These are phyloP conservation scores for Encephalitozoon romaleae DNA, from an alignment of 371 early-diverging fungal genomes.

Conservation along the genomic window DNA sequence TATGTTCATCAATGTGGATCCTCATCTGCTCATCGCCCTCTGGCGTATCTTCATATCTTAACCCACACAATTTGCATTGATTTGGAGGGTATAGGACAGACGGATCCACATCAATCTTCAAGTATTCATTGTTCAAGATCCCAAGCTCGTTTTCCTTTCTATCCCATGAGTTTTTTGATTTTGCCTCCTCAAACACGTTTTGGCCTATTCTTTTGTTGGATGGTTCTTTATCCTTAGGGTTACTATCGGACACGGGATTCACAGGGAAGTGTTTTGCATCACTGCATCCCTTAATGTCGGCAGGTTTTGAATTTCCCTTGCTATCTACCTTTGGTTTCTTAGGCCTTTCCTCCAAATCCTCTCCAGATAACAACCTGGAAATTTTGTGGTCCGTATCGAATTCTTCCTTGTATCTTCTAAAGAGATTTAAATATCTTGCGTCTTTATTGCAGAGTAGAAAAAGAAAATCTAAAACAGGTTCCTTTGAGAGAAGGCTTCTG, in stretches of 20 bases:
- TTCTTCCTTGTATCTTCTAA: neutral
- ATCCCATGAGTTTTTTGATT: neutral
- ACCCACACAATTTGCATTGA: slow-evolving; percentile 44
- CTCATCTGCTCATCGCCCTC: slow-evolving; percentile 9
- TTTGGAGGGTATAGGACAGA: slow-evolving; percentile 4
- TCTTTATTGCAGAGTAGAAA: slow-evolving; percentile 2
- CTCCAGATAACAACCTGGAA: neutral
- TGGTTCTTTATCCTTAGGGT: neutral
- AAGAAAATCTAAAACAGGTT: slow-evolving; percentile 6
- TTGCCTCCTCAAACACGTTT: neutral
- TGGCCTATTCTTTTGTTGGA: neutral
- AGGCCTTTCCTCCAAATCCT: neutral
- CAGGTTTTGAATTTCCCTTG: neutral
- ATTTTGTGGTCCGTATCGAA: neutral
- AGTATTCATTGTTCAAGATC: neutral
- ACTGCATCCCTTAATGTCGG: neutral
- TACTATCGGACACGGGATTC: neutral
- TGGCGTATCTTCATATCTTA: slow-evolving; percentile 15
- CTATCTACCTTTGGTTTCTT: slow-evolving; percentile 1
- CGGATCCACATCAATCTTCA: neutral
- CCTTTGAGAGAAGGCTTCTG: neutral
- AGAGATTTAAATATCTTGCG: slow-evolving; percentile 17
- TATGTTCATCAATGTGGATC: slow-evolving; percentile 39
- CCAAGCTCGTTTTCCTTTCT: neutral
- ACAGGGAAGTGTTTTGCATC: neutral